Conservation (phyloP, 352 stramenopile genomes). For the Phytophthora ohioensis region DNA sequence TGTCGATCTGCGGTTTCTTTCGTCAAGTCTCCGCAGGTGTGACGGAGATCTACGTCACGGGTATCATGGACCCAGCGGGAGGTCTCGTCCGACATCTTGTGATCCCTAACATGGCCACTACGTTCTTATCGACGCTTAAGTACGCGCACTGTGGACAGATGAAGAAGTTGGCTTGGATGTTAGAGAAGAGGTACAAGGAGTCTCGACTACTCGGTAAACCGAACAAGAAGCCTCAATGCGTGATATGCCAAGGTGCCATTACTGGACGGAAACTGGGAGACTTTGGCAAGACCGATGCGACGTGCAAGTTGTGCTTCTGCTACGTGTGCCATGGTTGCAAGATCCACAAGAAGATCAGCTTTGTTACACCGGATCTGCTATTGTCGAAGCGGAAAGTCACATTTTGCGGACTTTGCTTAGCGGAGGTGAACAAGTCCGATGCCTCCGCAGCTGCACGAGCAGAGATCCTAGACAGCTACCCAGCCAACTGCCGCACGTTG, state of each 20-base stretch:
- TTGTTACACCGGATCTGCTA: conserved; percentile 38
- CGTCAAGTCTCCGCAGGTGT: conserved; percentile 18
- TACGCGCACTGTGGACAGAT: conserved; percentile 44
- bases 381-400: conserved; percentile 40
- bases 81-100: conserved; percentile 31
- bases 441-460: conserved; percentile 34
- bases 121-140: conserved; percentile 32
- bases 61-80: conserved; percentile 42
- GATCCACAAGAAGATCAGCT: conserved; percentile 49
- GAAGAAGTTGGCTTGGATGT: conserved; percentile 50
- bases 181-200: conserved; percentile 41
- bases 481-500: conserved; percentile 14
- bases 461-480: conserved; percentile 36
- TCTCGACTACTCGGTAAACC: conserved; percentile 24
- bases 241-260: conserved; percentile 32
- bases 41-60: conserved; percentile 39
- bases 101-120: conserved; percentile 30
- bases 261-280: conserved; percentile 27
- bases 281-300: conserved; percentile 41
- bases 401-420: conserved; percentile 42
- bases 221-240: conserved; percentile 34
- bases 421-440: conserved; percentile 28
- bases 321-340: conserved; percentile 46
- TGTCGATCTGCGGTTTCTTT: conserved; percentile 42
- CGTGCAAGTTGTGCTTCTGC: conserved; percentile 45